Conservation (phyloP, 148 eudicot species). For the Diospyros lotus region DNA sequence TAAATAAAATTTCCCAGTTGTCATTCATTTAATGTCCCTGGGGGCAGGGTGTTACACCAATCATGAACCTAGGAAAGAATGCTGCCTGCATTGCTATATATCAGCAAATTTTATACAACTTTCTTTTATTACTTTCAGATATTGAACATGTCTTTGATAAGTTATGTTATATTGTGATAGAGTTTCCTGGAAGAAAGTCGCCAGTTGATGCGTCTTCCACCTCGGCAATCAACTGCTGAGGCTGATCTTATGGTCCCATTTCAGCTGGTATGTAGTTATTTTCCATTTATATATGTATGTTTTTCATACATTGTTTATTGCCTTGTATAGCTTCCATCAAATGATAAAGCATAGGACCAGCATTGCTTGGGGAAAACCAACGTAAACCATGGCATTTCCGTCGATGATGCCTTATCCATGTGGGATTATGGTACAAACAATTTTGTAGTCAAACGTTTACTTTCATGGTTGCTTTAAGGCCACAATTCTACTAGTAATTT, state of each 20-base stretch:
- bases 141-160: slow-evolving; percentile 13
- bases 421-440: neutral
- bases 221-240: slow-evolving; percentile 97
- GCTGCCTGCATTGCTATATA: neutral
- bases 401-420: neutral
- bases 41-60: too few species aligned
- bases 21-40: too few species aligned
- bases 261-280: slow-evolving; percentile 56
- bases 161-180: slow-evolving; percentile 33
- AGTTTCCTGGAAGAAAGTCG: slow-evolving; percentile 97
- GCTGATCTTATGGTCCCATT: slow-evolving; percentile 99
- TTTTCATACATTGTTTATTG: neutral
- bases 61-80: neutral
- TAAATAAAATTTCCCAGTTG: too few species aligned
- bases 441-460: neutral
- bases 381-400: neutral
- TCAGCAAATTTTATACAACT: neutral
- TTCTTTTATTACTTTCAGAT: neutral
- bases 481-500: neutral
- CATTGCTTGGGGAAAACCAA: neutral
- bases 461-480: neutral
- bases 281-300: neutral
- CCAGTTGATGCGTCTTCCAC: slow-evolving; percentile 90
- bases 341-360: neutral
- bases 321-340: neutral